Evolutionary conservation across 192 early-diverging fungal species (phyloP).

Genomic region (Fimicolochytrium jonesii): DNA sequence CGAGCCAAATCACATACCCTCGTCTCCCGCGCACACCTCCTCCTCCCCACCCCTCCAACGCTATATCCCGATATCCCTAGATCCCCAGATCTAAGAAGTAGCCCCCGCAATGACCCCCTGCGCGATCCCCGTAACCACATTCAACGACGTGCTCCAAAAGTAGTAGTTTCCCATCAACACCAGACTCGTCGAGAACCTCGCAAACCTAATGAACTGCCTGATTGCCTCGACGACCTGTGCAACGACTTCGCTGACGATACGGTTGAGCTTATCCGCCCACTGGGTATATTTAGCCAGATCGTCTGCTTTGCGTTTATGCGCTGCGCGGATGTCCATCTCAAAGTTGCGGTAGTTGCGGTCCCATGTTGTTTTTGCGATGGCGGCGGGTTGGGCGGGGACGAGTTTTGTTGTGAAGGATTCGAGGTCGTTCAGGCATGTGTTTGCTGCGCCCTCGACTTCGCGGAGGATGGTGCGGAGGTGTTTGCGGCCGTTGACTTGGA

Average conservation of each 20-base stretch:
- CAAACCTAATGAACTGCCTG: slow-evolving; percentile 45
- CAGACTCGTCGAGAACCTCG: slow-evolving; percentile 43
- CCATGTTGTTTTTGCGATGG: slow-evolving; percentile 41
- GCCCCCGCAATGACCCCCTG: slow-evolving; percentile 28
- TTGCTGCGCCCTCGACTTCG: slow-evolving; percentile 47
- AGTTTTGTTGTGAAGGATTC: slow-evolving; percentile 41
- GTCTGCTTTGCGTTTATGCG: slow-evolving; percentile 35
- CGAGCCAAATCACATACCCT: too few species aligned
- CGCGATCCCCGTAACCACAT: slow-evolving; percentile 39
- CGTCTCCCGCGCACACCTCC: too few species aligned
- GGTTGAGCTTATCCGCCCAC: slow-evolving; percentile 45
- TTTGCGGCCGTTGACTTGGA: slow-evolving; percentile 45
- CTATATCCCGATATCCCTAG: too few species aligned
- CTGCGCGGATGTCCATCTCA: slow-evolving; percentile 38
- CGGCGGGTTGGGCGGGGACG: slow-evolving; percentile 40
- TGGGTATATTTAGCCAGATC: slow-evolving; percentile 37
- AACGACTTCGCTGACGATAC: slow-evolving; percentile 43
- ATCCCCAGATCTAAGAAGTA: not conserved
- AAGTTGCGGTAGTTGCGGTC: slow-evolving; percentile 49
- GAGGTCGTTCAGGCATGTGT: slow-evolving; percentile 40
- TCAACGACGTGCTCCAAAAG: slow-evolving; percentile 45
- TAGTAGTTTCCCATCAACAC: slow-evolving; percentile 48
- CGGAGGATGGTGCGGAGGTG: slow-evolving; percentile 48
- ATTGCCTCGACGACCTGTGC: slow-evolving; percentile 44
- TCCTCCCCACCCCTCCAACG: too few species aligned